Evolutionary conservation across 495 filamentous ascomycete species (phyloP).

Genomic region (Penicillium waksmanii): DNA sequence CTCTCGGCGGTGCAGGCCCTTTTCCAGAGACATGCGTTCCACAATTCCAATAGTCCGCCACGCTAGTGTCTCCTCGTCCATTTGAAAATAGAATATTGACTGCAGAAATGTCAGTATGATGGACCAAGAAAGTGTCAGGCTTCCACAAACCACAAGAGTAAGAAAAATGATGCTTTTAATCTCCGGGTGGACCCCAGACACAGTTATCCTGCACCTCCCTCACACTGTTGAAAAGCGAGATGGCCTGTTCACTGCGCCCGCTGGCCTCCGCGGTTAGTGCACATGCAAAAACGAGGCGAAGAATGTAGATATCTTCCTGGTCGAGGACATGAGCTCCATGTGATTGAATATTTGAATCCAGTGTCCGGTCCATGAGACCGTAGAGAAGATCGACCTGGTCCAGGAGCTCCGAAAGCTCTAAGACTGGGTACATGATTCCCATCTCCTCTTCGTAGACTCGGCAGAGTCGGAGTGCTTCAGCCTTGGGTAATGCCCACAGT

Average conservation of each 20-base stretch:
- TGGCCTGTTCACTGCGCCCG: constrained; percentile 72
- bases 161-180: constrained; percentile 70
- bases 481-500: constrained; percentile 72
- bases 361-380: constrained; percentile 53
- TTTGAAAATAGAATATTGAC: constrained; percentile 65
- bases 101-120: constrained; percentile 18
- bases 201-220: constrained; percentile 65
- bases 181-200: constrained; percentile 67
- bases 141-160: constrained; percentile 61
- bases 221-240: constrained; percentile 71
- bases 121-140: not conserved
- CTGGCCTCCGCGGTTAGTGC: constrained; percentile 72
- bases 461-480: constrained; percentile 76
- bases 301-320: constrained; percentile 64
- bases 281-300: constrained; percentile 78
- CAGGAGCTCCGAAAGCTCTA: constrained; percentile 66
- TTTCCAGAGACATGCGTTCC: constrained; percentile 74
- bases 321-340: constrained; percentile 39
- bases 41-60: constrained; percentile 84
- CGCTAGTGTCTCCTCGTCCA: constrained; percentile 76
- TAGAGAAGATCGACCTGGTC: constrained; percentile 64
- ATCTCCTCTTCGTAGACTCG: constrained; percentile 81
- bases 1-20: constrained; percentile 77
- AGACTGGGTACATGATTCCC: constrained; percentile 83
- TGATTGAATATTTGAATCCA: not conserved